phyloP scores from a whole-genome alignment of 1,139 yeast genomes.

The Pichia sp. region DNA sequence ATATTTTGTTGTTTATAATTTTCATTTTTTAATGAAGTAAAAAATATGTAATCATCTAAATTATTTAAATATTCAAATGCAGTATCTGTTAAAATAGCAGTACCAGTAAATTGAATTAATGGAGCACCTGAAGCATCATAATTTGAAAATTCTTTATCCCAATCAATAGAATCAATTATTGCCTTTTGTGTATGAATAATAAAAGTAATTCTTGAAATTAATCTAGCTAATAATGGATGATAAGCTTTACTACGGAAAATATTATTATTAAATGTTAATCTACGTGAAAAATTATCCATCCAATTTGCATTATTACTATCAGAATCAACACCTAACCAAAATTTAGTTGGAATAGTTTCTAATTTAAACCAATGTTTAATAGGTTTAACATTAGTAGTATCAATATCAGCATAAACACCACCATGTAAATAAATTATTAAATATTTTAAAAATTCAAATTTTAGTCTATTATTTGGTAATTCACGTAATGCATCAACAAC shows the following conservation, averaged over 20 bases:
- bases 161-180: conserved; percentile 33
- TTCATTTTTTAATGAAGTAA: conserved; percentile 56
- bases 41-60: conserved; percentile 50
- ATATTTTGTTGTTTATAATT: conserved; percentile 28
- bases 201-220: conserved; percentile 26
- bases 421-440: conserved; percentile 60
- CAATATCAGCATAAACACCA: conserved; percentile 72
- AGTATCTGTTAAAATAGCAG: conserved; percentile 72
- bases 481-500: conserved; percentile 55
- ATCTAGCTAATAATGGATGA: conserved; percentile 27
- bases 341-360: conserved; percentile 12
- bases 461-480: conserved; percentile 58
- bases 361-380: conserved; percentile 37
- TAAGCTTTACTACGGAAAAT: conserved; percentile 34
- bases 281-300: conserved; percentile 54
- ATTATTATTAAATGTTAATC: conserved; percentile 73
- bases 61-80: conserved; percentile 61
- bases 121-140: conserved; percentile 42
- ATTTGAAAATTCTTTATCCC: conserved; percentile 50
- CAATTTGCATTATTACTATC: conserved; percentile 65
- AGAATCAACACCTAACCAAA: conserved; percentile 61
- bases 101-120: conserved; percentile 69
- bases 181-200: conserved; percentile 26
- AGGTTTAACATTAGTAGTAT: conserved; percentile 51
- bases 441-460: conserved; percentile 68